phyloP scores from a whole-genome alignment of 2,329 filamentous ascomycete species.

The Thelonectria olida region DNA sequence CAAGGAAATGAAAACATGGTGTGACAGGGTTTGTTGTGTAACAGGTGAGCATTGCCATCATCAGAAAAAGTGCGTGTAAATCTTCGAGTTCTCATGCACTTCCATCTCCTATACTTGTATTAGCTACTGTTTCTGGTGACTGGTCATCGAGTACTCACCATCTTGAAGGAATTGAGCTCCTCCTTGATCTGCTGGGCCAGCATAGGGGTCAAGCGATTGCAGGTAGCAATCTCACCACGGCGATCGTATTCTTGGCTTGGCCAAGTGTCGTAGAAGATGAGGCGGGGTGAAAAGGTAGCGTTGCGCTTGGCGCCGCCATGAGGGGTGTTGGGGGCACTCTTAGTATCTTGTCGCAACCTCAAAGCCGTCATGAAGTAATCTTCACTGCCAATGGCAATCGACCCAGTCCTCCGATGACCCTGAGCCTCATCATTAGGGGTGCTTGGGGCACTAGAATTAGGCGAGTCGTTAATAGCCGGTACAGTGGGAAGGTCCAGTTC shows the following conservation, averaged over 20 bases:
- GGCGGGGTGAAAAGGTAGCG: constrained; percentile 86
- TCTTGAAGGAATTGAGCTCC: constrained; percentile 99
- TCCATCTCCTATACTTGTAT: constrained; percentile 86
- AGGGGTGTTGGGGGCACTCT: constrained; percentile 83
- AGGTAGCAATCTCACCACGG: constrained; percentile 94
- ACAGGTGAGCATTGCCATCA: constrained; percentile 46
- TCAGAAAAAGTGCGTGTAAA: constrained; percentile 99
- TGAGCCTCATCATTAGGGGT: constrained; percentile 83
- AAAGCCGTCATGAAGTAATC: constrained; percentile 89
- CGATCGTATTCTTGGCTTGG: constrained; percentile 95
- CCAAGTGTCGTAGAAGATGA: constrained; percentile 97
- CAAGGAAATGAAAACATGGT: constrained; percentile 39
- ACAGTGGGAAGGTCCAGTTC: constrained; percentile 69
- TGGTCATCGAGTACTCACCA: constrained; percentile 56
- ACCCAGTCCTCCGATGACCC: constrained; percentile 72
- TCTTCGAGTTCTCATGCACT: constrained; percentile 98
- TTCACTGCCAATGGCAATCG: constrained; percentile 79
- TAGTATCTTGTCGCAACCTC: constrained; percentile 77
- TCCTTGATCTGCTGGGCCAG: constrained; percentile 99
- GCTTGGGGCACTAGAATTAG: constrained; percentile 85
- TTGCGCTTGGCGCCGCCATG: constrained; percentile 70
- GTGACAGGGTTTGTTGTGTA: constrained; percentile 36
- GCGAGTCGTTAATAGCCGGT: constrained; percentile 76
- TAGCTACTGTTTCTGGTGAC: constrained; percentile 44
- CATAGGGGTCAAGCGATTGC: constrained; percentile 96